These are phyloP conservation scores for Lactarius deliciosus DNA, from an alignment of 768 basidiomycete genomes.

Conservation along the genomic window DNA sequence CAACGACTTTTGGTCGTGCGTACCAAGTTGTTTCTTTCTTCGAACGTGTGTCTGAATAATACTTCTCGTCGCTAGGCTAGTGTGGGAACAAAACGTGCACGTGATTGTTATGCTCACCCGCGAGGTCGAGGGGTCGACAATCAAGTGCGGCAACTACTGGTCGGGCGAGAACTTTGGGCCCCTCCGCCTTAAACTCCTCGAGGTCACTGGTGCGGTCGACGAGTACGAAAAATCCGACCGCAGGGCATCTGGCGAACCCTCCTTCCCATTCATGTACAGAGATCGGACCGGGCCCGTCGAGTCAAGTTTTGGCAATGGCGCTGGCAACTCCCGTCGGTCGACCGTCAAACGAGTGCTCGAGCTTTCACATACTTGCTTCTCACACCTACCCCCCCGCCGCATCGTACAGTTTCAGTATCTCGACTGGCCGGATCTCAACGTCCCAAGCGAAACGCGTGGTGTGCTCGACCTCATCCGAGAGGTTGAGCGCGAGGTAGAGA, in stretches of 20 bases:
- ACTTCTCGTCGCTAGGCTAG: conserved; percentile 50
- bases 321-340: conserved; percentile 33
- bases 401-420: conserved; percentile 90
- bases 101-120: conserved; percentile 97
- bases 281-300: not conserved
- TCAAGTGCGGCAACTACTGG: conserved; percentile 96
- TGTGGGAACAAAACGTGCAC: conserved; percentile 93
- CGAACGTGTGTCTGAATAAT: not conserved
- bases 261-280: conserved; percentile 37
- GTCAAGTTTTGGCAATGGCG: conserved; percentile 6
- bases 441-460: conserved; percentile 79
- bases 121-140: conserved; percentile 80
- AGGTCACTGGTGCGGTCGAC: conserved; percentile 48
- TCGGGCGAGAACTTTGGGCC: conserved; percentile 66
- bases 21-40: conserved; percentile 27
- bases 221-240: conserved; percentile 32
- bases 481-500: conserved; percentile 47
- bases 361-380: conserved; percentile 61
- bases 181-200: conserved; percentile 56
- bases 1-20: conserved; percentile 92
- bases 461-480: conserved; percentile 72
- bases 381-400: conserved; percentile 56
- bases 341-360: conserved; percentile 65
- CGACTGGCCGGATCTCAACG: conserved; percentile 96
- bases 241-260: conserved; percentile 30